phyloP scores from a whole-genome alignment of 2,329 filamentous ascomycete genomes.

The Ophidiomyces ophidiicola region DNA sequence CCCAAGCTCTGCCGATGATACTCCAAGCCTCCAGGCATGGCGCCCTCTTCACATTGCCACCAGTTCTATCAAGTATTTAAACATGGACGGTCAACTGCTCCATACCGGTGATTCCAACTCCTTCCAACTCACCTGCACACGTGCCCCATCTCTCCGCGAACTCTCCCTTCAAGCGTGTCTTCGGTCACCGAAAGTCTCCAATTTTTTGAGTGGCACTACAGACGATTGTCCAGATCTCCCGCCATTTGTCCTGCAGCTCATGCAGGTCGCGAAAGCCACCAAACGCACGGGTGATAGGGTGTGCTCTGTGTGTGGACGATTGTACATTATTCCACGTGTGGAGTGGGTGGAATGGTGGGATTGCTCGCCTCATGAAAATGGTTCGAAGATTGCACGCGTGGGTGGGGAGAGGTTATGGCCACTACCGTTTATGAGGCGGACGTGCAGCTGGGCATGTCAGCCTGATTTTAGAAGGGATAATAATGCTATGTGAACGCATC shows the following conservation, averaged over 20 bases:
- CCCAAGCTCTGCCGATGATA: constrained; percentile 18
- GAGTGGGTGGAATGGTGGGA: constrained; percentile 39
- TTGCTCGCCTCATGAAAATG: constrained; percentile 29
- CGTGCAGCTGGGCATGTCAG: constrained; percentile 31
- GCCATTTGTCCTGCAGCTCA: constrained; percentile 24
- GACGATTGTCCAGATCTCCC: constrained; percentile 22
- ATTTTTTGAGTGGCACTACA: constrained; percentile 21
- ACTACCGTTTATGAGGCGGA: constrained; percentile 30
- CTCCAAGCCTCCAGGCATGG: constrained; percentile 22
- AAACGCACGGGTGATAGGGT: constrained; percentile 27
- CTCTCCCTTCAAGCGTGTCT: constrained; percentile 29
- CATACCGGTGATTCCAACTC: not conserved
- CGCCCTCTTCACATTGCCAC: constrained; percentile 29
- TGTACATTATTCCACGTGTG: constrained; percentile 32
- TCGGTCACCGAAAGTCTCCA: constrained; percentile 27
- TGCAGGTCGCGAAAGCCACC: constrained; percentile 27
- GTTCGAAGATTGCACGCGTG: constrained; percentile 24
- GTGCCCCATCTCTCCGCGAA: constrained; percentile 34
- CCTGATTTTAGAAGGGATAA: not conserved
- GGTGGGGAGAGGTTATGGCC: constrained; percentile 25
- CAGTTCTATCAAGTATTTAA: constrained; percentile 22
- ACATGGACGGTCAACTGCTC: constrained; percentile 25
- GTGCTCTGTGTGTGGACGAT: constrained; percentile 32
- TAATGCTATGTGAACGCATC: not conserved
- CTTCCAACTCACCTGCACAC: constrained; percentile 1